Evolutionary conservation across 148 eudicot genomes (phyloP), one percentile per base, ranked within the genome.

Genomic region (Heliamphora exappendiculata): DNA sequence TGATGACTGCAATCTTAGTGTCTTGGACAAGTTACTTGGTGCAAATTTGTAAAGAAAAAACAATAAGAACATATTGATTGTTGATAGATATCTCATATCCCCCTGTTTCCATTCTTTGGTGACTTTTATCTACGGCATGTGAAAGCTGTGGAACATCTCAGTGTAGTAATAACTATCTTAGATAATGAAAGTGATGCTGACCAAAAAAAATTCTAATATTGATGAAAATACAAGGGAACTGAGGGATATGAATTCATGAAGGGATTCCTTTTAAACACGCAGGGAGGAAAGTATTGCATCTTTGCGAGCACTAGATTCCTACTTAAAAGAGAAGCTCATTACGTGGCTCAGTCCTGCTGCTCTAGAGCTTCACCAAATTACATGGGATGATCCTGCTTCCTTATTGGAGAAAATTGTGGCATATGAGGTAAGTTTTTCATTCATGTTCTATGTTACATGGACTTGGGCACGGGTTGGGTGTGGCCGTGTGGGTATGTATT

Each of bases 311-410:
- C 82, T 95, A 59, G 98, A 95, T 76, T 91, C 97, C n/a, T 83
- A 91, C 85, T 75, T 95, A 81, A 92, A 91, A 82, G 98, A 92
- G 81, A 92, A 95, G 89, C 94, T 95, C 62, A 78, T 85, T 78
- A 95, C 93, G 44, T 95, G 97, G 96, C 94, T 95, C 73, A 95
- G 91, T 85, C 98, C 98, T 75, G 97, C 98, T 75, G 84, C 92
- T 67, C 88, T 95, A 74, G 91, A 95, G 84, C 98, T 95, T 81
- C 94, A 86, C 76, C 86, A 74, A 54, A 88, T 95, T 76, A 95
- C 98, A 34, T 95, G 98, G 98, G 93, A 95, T 75, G 97, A 92
- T 81, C 89, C 98, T 78, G 98, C 98, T 70, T 95, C 98, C 34
- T 83, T 95, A 80, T 81, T 95, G 87, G 98, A 95, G 80, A 95